Base-by-base conservation (phyloP, 73 alveolate genomes). In the Stentor roeselii region DNA sequence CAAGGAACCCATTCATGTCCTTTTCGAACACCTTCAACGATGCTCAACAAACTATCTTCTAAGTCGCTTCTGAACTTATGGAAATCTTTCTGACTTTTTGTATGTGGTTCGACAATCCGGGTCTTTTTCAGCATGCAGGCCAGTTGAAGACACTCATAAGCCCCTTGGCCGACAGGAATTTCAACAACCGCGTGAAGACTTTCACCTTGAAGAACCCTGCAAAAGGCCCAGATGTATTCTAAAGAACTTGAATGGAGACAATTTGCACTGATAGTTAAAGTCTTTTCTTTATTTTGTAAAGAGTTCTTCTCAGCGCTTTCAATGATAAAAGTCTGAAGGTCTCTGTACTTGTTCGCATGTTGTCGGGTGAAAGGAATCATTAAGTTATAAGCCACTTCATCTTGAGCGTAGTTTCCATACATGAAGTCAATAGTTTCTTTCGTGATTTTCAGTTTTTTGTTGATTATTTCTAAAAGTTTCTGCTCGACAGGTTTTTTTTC, bases 81-180 rank as follows among this genome's bases (percentile, higher is more conserved):
- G 34, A 34, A 30, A 2, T 67, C 80, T 67, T 2, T 34, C 14
- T 27, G 34, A 1, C 14, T 36, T 32, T 67, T 67, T 21, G 37
- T 67, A 67, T 67, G 41, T 1, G 37, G 11, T 67, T 67, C 80
- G 34, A 67, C 37, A 67, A 67, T 1, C 37, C 80, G 21, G 37
- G 41, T 1, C 21, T 67, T 2, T 67, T 67, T 67, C 14, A 67
- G 37, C 34, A 67, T 30, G 34, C 80, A 67, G 14, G 80, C 80
- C 41, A 32, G 27, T 67, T 67, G 80, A 21, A 67, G 27, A 67
- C 80, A 67, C 34, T 67, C 80, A 67, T 67, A 67, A 21, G 80
- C 80, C n/a, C 80, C 80, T 21, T 67, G n/a, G 37, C 80, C 80
- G n/a, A 32, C n/a, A 21, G 42, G 80, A 34, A 67, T 67, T 67